A percentile compares a stretch with the other conserved stretches of the same genome.
phyloP scores from a whole-genome alignment of 1,284 basidiomycete genomes.

The Ustilago lituana region DNA sequence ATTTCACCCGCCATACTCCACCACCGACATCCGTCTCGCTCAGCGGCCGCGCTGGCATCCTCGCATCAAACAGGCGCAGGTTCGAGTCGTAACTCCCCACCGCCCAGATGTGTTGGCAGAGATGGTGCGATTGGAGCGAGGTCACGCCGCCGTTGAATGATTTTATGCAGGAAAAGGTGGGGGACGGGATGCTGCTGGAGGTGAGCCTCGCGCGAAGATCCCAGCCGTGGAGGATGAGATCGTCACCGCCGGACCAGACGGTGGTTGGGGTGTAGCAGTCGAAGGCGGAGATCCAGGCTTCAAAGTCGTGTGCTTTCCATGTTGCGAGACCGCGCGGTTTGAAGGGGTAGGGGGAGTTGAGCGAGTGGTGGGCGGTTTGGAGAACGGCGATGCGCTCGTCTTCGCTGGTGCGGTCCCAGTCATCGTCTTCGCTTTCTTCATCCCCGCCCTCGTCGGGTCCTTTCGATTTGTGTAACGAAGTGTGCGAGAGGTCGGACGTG shows the following conservation, averaged over 20 bases:
- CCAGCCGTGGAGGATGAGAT: constrained; percentile 89
- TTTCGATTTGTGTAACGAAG: constrained; percentile 21
- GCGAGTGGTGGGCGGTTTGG: constrained; percentile 5
- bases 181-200: constrained; percentile 56
- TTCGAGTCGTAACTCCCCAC: constrained; percentile 92
- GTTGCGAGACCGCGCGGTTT: constrained; percentile 46
- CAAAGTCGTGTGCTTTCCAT: constrained; percentile 92
- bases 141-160: constrained; percentile 92
- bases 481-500: background rate
- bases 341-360: constrained; percentile 20
- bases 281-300: constrained; percentile 94
- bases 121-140: constrained; percentile 83
- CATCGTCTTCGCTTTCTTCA: constrained; percentile 26
- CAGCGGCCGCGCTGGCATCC: constrained; percentile 76
- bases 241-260: constrained; percentile 93
- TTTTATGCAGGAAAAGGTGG: constrained; percentile 77
- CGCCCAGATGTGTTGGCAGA: constrained; percentile 81
- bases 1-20: constrained; percentile 94
- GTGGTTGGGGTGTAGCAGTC: constrained; percentile 76
- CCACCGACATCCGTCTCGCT: constrained; percentile 79
- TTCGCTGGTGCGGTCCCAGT: constrained; percentile 32
- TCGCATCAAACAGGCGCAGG: constrained; percentile 84
- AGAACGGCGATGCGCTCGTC: constrained; percentile 24
- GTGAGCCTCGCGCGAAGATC: constrained; percentile 71
- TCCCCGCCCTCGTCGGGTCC: constrained; percentile 2